Percentiles rank a stretch among this genome's conserved stretches.
phyloP scores from a whole-genome alignment of 192 early-diverging fungal genomes.

The Lunasporangiospora selenospora region DNA sequence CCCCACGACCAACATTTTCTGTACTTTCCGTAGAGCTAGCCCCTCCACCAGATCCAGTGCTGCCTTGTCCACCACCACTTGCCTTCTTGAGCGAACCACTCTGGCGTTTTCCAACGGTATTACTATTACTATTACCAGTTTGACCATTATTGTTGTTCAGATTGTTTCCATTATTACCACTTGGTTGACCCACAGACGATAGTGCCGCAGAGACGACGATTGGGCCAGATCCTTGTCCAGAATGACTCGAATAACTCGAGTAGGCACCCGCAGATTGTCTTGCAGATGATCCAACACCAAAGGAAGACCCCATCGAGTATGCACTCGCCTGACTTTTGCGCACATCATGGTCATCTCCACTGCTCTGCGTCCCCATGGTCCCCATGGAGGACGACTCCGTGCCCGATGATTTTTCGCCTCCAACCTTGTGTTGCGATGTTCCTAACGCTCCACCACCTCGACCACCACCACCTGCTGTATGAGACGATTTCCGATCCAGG shows the following conservation, averaged over 20 bases:
- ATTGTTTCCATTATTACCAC: background rate
- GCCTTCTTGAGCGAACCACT: too few species aligned
- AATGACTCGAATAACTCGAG: constrained; percentile 40
- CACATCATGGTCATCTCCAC: constrained; percentile 13
- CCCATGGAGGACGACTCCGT: too few species aligned
- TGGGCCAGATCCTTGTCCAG: constrained; percentile 16
- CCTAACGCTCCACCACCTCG: background rate
- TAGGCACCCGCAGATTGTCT: constrained; percentile 27
- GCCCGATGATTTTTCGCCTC: too few species aligned
- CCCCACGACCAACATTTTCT: background rate
- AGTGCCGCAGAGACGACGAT: constrained; percentile 11
- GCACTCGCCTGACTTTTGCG: constrained; percentile 31
- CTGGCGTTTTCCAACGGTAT: too few species aligned
- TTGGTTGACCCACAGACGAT: constrained; percentile 3
- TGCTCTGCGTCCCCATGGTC: background rate
- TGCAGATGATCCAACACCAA: constrained; percentile 4
- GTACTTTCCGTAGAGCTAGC: constrained; percentile 1
- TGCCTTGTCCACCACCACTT: too few species aligned
- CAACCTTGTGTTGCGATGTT: too few species aligned
- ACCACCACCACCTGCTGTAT: background rate
- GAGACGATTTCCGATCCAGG: constrained; percentile 21
- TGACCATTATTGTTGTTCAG: too few species aligned
- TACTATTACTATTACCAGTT: too few species aligned
- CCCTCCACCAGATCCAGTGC: background rate
- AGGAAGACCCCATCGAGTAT: constrained; percentile 39